A percentile compares a stretch with the other conserved stretches of the same genome.
Evolutionary conservation across 176 grass and related monocot species (phyloP).

Genomic region (Avena sativa): DNA sequence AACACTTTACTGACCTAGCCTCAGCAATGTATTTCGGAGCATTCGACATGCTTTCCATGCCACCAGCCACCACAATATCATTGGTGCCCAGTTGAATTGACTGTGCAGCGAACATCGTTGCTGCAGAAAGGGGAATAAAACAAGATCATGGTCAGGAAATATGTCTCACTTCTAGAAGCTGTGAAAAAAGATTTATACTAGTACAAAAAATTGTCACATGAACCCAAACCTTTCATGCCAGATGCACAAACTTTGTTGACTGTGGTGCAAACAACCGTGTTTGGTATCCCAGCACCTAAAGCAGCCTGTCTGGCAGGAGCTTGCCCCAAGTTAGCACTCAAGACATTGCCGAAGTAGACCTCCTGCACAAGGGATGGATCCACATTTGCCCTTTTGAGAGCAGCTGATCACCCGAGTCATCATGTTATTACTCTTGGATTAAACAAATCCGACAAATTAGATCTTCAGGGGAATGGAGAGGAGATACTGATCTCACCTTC

Average conservation of each 20-base stretch:
- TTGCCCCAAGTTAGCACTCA: conserved; percentile 97
- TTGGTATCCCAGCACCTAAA: conserved; percentile 83
- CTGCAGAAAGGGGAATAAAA: conserved; percentile 47
- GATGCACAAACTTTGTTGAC: conserved; percentile 97
- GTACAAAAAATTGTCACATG: neutral
- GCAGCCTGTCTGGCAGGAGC: conserved; percentile 92
- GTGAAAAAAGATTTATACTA: neutral
- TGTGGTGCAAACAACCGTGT: conserved; percentile 81
- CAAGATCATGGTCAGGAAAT: neutral
- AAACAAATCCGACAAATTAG: neutral
- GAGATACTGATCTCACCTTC: conserved; percentile 18
- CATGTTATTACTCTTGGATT: conserved; percentile 8
- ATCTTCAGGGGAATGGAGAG: neutral
- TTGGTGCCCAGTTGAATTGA: conserved; percentile 87
- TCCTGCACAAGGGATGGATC: conserved; percentile 86
- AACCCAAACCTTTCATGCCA: conserved; percentile 82
- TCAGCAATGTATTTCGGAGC: conserved; percentile 93
- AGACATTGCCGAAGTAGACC: conserved; percentile 88
- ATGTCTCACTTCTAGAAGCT: neutral
- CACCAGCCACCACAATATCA: conserved; percentile 89
- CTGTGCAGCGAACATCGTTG: conserved; percentile 85
- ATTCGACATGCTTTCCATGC: conserved; percentile 99
- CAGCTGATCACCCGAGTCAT: conserved; percentile 48
- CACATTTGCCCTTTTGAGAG: conserved; percentile 74
- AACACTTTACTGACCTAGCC: conserved; percentile 63